Conservation (phyloP, 306 rosid genomes). For the Neltuma alba region DNA sequence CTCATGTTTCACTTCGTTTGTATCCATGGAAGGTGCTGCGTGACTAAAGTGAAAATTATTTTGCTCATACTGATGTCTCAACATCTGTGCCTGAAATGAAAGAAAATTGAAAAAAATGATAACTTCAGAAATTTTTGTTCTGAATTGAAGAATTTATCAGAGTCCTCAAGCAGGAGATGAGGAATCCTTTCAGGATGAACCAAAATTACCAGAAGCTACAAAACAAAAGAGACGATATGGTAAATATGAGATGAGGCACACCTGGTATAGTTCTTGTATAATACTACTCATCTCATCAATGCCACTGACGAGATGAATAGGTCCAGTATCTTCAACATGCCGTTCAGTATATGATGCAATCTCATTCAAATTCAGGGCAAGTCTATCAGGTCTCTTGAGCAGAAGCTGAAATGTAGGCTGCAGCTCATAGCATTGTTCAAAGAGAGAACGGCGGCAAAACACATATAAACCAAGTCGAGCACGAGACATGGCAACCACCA, state of each 20-base stretch:
- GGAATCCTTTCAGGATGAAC: background rate
- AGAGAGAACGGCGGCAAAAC: slow-evolving; percentile 91
- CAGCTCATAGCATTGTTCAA: slow-evolving; percentile 94
- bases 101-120: background rate
- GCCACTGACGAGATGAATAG: slow-evolving; percentile 73
- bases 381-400: slow-evolving; percentile 87
- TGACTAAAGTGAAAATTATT: slow-evolving; percentile 35
- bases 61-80: slow-evolving; percentile 46
- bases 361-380: slow-evolving; percentile 77
- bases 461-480: slow-evolving; percentile 95
- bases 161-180: background rate
- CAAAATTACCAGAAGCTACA: slow-evolving; percentile 7
- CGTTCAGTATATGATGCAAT: slow-evolving; percentile 68
- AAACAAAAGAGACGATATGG: background rate
- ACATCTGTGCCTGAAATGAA: slow-evolving; percentile 41
- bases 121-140: background rate
- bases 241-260: slow-evolving; percentile 37
- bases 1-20: slow-evolving; percentile 27
- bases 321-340: slow-evolving; percentile 64
- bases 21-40: slow-evolving; percentile 15
- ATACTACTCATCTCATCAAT: slow-evolving; percentile 82
- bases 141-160: background rate
- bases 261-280: slow-evolving; percentile 73
- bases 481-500: slow-evolving; percentile 99
- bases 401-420: slow-evolving; percentile 95